phyloP scores from a whole-genome alignment of 768 basidiomycete genomes.

The Suillus plorans region DNA sequence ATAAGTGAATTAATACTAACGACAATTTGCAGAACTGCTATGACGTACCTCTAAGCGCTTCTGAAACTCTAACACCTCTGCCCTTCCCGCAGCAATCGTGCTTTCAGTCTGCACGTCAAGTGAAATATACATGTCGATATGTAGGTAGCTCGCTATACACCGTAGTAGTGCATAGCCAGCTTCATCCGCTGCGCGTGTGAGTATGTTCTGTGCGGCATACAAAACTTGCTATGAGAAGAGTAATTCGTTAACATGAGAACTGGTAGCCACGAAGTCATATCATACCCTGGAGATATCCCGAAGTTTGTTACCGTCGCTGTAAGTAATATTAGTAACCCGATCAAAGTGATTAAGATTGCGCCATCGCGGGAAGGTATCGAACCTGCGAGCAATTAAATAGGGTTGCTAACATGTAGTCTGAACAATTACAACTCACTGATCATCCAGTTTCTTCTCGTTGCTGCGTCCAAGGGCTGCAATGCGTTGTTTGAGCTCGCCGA shows the following conservation, averaged over 20 bases:
- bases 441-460: slow-evolving; percentile 5
- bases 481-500: slow-evolving; percentile 7
- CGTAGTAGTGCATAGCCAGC: slow-evolving; percentile 26
- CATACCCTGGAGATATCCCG: slow-evolving; percentile 37
- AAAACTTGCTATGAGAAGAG: slow-evolving; percentile 24
- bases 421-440: slow-evolving; percentile 20
- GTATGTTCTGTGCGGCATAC: slow-evolving; percentile 25
- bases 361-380: slow-evolving; percentile 32
- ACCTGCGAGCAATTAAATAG: slow-evolving; percentile 16
- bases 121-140: slow-evolving; percentile 29
- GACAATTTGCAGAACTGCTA: neutral
- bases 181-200: slow-evolving; percentile 9
- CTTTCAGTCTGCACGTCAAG: slow-evolving; percentile 32
- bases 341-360: slow-evolving; percentile 33
- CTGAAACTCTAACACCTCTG: slow-evolving; percentile 5
- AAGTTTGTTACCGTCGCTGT: slow-evolving; percentile 35
- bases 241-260: neutral
- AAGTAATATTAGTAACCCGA: slow-evolving; percentile 23
- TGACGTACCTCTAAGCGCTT: no score
- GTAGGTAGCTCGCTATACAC: slow-evolving; percentile 30
- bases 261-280: neutral
- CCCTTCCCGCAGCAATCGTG: slow-evolving; percentile 21
- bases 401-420: neutral
- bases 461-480: slow-evolving; percentile 13
- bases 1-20: no score